A percentile compares a stretch with the other conserved stretches of the same genome.
phyloP scores from a whole-genome alignment of 2,329 filamentous ascomycete genomes.

The Teratosphaeria epicoccoides region DNA sequence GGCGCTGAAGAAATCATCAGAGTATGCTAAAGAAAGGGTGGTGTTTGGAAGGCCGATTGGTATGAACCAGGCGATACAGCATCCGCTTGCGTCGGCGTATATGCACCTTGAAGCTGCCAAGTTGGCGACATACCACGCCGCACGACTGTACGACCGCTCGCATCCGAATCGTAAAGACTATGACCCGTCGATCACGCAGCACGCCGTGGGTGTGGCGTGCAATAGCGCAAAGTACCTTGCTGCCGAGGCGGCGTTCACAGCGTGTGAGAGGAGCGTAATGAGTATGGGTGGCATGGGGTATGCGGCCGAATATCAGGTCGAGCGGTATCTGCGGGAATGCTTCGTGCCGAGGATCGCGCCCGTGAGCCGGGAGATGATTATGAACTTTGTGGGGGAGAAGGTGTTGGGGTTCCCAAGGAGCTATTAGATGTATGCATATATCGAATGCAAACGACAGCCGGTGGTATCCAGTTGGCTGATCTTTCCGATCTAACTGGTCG shows the following conservation, averaged over 20 bases:
- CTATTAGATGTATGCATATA: conserved; percentile 38
- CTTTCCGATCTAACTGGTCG: no score
- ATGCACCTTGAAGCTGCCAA: conserved; percentile 54
- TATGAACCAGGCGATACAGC: conserved; percentile 49
- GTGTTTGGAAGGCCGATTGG: conserved; percentile 50
- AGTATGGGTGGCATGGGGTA: conserved; percentile 52
- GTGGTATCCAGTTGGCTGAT: no score
- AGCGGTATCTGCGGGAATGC: conserved; percentile 49
- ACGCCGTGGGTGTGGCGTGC: conserved; percentile 44
- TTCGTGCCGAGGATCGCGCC: conserved; percentile 51
- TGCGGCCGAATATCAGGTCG: conserved; percentile 52
- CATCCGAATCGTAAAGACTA: conserved; percentile 19
- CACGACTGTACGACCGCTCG: conserved; percentile 46
- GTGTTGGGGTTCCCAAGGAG: conserved; percentile 56
- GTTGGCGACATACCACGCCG: conserved; percentile 50
- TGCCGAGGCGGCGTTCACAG: conserved; percentile 50
- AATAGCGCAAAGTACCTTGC: conserved; percentile 50
- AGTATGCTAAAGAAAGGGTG: conserved; percentile 39
- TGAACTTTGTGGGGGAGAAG: conserved; percentile 62
- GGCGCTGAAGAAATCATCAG: conserved; percentile 32
- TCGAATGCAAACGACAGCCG: not conserved
- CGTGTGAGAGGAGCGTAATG: conserved; percentile 49
- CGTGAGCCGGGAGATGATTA: conserved; percentile 60
- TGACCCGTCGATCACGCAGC: conserved; percentile 30
- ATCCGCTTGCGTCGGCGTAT: conserved; percentile 48